phyloP scores from a whole-genome alignment of 768 basidiomycete genomes.

The Phylloporus rhodoxanthus region DNA sequence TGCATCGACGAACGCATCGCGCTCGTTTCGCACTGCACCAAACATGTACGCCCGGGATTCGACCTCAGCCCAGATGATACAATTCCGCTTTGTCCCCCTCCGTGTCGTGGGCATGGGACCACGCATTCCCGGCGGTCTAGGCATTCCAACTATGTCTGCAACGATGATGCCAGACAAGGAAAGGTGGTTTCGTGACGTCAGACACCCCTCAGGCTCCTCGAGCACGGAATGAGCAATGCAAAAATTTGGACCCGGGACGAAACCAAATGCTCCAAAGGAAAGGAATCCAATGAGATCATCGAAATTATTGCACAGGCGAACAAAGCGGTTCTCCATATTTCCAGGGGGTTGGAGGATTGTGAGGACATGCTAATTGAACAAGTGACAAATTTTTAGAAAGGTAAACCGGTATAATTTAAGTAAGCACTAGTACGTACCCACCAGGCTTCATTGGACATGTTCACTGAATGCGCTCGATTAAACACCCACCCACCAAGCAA shows the following conservation, averaged over 20 bases:
- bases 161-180: slow-evolving; percentile 18
- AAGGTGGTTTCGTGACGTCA: slow-evolving; percentile 15
- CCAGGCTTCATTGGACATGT: slow-evolving; percentile 29
- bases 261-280: slow-evolving; percentile 20
- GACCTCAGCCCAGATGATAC: slow-evolving; percentile 22
- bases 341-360: slow-evolving; percentile 6
- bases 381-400: not conserved
- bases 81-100: slow-evolving; percentile 10
- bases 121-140: not conserved
- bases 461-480: slow-evolving; percentile 16
- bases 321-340: slow-evolving; percentile 27
- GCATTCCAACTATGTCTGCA: slow-evolving; percentile 14
- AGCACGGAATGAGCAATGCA: slow-evolving; percentile 1
- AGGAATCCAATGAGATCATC: slow-evolving; percentile 29
- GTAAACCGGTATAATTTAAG: not conserved
- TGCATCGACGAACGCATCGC: slow-evolving; percentile 19
- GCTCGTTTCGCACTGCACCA: slow-evolving; percentile 28
- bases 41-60: slow-evolving; percentile 26
- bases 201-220: not conserved
- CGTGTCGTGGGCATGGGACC: slow-evolving; percentile 4
- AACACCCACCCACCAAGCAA: slow-evolving; percentile 31
- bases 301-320: slow-evolving; percentile 27
- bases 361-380: slow-evolving; percentile 3
- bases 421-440: slow-evolving; percentile 18
- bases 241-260: slow-evolving; percentile 17